Evolutionary conservation across 192 early-diverging fungal genomes (phyloP), one percentile per base, ranked within the genome.

Genomic region (Backusella westeae): DNA sequence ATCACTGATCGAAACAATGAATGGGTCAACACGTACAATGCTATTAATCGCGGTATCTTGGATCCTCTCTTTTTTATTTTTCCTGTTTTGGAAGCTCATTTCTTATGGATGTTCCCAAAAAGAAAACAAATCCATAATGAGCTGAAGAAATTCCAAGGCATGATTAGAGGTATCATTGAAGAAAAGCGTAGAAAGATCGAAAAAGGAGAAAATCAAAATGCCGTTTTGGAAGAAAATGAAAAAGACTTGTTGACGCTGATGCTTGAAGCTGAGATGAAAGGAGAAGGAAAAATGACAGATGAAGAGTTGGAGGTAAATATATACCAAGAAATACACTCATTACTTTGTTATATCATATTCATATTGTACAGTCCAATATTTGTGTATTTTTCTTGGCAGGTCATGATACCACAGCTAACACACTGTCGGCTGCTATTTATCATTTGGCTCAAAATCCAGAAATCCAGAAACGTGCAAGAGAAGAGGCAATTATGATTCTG

Each of bases 381-480:
- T 75, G 75, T 34, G 74, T 87, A 63, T 89, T 90, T 75, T 89
- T 87, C 29, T 79, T 89, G 56, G 89, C 88, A n/a, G 89, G 87
- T 49, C 84, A 88, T 49, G 87, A 90, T 68, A 90, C 86, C 36
- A 90, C 87, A 4, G 87, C 89, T 34, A 86, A 85, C 53, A 77
- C 87, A 63, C 78, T 91, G 41, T 76, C 86, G 4, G 77, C 80
- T 53, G 41, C 83, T 35, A 72, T 89, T 44, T 84, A 81, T 44
- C 79, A 84, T 67, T 79, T 90, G 34, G 89, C 89, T 8, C 75
- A 69, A 39, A 76, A 89, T 17, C 67, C 72, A 38, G 75, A 88
- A 4, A 83, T 89, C 34, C 90, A 91, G 80, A 46, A 81, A 32
- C 87, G 85, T 66, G 88, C 86, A 15, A 84, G 90, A 59, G 73